phyloP scores from a whole-genome alignment of 1,284 basidiomycete species.

The Irpex lacteus region DNA sequence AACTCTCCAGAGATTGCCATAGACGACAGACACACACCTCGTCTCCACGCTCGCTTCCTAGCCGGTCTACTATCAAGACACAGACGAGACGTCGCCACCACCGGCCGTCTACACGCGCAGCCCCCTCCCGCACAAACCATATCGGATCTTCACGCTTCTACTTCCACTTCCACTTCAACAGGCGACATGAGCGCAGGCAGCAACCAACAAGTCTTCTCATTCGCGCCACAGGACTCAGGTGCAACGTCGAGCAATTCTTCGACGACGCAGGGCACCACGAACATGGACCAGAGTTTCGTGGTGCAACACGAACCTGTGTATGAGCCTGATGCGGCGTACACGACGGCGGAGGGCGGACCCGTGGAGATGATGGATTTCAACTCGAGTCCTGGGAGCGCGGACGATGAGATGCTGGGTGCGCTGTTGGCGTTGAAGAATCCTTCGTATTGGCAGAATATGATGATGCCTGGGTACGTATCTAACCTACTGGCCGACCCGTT shows the following conservation, averaged over 20 bases:
- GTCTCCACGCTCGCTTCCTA: slow-evolving; percentile 77
- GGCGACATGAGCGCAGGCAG: slow-evolving; percentile 1
- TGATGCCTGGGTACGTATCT: slow-evolving; percentile 70
- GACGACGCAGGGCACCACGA: slow-evolving; percentile 14
- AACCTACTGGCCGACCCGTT: neutral
- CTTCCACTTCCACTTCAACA: neutral
- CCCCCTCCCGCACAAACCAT: slow-evolving; percentile 36
- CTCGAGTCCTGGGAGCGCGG: slow-evolving; percentile 13
- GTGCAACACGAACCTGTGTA: slow-evolving; percentile 19
- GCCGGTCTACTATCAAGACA: slow-evolving; percentile 64
- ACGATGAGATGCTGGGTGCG: slow-evolving; percentile 58
- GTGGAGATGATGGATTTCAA: slow-evolving; percentile 22
- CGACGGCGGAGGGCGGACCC: slow-evolving; percentile 16
- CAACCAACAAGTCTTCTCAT: slow-evolving; percentile 11
- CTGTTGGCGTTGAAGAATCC: slow-evolving; percentile 72
- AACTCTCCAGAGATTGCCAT: slow-evolving; percentile 75
- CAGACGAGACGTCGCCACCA: slow-evolving; percentile 56
- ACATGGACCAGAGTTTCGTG: slow-evolving; percentile 16
- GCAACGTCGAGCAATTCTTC: neutral
- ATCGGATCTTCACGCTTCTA: slow-evolving; percentile 6
- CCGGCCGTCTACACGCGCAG: slow-evolving; percentile 40
- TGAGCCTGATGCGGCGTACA: slow-evolving; percentile 23
- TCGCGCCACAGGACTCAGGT: neutral
- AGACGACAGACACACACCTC: slow-evolving; percentile 79
- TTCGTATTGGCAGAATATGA: slow-evolving; percentile 71